Conservation (phyloP, 805 yeast genomes). For the Kodamaea nitidulidarum region DNA sequence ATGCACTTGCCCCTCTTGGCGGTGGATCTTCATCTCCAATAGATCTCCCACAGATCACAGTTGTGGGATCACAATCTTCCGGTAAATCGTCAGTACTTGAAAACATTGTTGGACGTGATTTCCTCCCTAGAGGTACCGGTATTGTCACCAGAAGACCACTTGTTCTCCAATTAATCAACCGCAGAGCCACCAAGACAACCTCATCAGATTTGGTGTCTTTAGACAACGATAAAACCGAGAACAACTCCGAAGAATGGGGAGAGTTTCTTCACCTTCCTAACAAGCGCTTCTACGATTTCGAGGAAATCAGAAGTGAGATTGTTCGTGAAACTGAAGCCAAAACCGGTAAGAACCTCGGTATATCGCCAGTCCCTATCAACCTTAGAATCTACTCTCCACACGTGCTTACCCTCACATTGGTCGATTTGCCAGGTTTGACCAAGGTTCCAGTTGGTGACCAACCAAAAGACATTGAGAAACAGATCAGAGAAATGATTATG, state of each 20-base stretch:
- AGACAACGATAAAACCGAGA: constrained; percentile 52
- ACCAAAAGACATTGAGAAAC: constrained; percentile 93
- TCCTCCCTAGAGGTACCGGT: constrained; percentile 89
- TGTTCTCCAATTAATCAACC: constrained; percentile 74
- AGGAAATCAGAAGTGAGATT: constrained; percentile 85
- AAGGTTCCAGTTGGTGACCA: constrained; percentile 99
- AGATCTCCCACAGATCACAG: constrained; percentile 92
- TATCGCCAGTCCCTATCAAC: constrained; percentile 88
- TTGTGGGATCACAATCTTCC: constrained; percentile 86
- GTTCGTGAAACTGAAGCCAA: constrained; percentile 86
- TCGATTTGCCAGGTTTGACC: constrained; percentile 95
- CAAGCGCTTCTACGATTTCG: constrained; percentile 80
- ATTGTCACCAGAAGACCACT: constrained; percentile 88
- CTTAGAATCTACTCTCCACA: constrained; percentile 90
- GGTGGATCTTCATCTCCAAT: constrained; percentile 70
- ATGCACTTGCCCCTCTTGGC: constrained; percentile 73
- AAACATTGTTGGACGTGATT: constrained; percentile 88
- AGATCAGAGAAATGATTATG: constrained; percentile 87
- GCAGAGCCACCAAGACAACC: constrained; percentile 38
- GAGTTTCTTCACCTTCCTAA: constrained; percentile 92
- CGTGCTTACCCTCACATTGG: constrained; percentile 88
- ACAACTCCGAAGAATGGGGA: constrained; percentile 90
- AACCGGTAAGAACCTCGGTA: constrained; percentile 80
- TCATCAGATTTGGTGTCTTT: constrained; percentile 39
- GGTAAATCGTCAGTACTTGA: constrained; percentile 89